Evolutionary conservation across 495 filamentous ascomycete species (phyloP).

Genomic region (Penicillium arizonense): DNA sequence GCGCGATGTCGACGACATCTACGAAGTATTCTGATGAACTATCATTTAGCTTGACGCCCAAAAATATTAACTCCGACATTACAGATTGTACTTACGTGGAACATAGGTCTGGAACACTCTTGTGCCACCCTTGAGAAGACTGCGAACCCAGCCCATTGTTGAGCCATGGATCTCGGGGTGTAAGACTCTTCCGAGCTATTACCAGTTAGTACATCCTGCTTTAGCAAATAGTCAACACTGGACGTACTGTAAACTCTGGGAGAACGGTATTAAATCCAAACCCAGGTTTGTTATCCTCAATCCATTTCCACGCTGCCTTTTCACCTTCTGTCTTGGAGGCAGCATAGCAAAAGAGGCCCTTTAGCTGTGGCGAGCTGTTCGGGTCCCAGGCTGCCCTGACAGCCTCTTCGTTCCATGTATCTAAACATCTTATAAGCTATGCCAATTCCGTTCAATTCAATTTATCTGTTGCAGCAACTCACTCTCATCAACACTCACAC

Average conservation of each 20-base stretch:
- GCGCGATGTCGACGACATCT: constrained; percentile 50
- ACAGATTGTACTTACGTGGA: background rate
- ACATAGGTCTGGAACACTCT: background rate
- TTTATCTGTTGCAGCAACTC: background rate
- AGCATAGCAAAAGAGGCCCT: constrained; percentile 39
- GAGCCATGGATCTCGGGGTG: constrained; percentile 2
- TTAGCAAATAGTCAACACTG: background rate
- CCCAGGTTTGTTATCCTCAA: constrained; percentile 41
- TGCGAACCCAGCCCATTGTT: constrained; percentile 1
- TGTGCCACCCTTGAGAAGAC: constrained; percentile 27
- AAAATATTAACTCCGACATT: background rate
- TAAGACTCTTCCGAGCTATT: constrained; percentile 1
- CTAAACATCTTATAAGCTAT: constrained; percentile 1
- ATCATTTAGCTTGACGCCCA: background rate
- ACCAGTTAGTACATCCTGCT: background rate
- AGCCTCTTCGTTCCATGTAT: constrained; percentile 47
- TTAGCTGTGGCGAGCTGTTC: constrained; percentile 5
- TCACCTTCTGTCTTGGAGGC: constrained; percentile 57
- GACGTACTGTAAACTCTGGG: constrained; percentile 38
- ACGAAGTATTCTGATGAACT: constrained; percentile 32
- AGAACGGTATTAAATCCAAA: constrained; percentile 54
- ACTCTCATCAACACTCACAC: constrained; percentile 3
- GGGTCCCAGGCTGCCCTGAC: constrained; percentile 40
- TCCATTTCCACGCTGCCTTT: constrained; percentile 51
- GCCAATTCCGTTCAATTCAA: no score